These are phyloP conservation scores for Massariosphaeria phaeospora DNA, from an alignment of 495 filamentous ascomycete species.

Conservation along the genomic window DNA sequence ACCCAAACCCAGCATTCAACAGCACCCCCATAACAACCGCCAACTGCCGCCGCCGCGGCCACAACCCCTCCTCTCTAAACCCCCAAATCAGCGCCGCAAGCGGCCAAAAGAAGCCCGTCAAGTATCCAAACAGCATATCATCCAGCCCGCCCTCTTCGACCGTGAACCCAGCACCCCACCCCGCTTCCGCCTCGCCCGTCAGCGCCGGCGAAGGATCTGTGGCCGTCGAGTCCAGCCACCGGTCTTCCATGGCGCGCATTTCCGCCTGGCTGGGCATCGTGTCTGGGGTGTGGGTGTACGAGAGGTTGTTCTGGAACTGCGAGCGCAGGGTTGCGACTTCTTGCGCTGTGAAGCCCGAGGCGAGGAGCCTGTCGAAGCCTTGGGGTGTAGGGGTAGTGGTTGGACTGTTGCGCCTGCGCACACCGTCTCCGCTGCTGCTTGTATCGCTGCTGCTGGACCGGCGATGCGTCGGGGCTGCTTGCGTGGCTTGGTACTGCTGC, in stretches of 20 bases:
- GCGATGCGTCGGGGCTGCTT: constrained; percentile 4
- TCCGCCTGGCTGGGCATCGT: constrained; percentile 67
- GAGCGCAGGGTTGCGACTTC: constrained; percentile 78
- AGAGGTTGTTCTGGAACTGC: constrained; percentile 77
- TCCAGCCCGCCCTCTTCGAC: constrained; percentile 60
- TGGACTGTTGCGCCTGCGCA: constrained; percentile 31
- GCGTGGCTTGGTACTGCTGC: constrained; percentile 7
- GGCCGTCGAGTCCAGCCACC: constrained; percentile 80
- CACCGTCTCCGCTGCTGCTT: constrained; percentile 7
- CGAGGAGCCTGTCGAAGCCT: constrained; percentile 83
- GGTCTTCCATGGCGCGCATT: constrained; percentile 69
- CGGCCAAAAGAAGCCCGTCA: constrained; percentile 93
- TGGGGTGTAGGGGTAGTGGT: constrained; percentile 59
- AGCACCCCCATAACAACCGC: constrained; percentile 78
- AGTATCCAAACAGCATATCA: constrained; percentile 79
- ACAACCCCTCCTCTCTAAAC: constrained; percentile 82
- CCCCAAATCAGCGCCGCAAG: constrained; percentile 79
- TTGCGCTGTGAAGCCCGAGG: constrained; percentile 69
- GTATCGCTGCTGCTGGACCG: constrained; percentile 1
- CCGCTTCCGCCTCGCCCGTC: constrained; percentile 38
- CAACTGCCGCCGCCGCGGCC: constrained; percentile 72
- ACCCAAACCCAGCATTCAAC: constrained; percentile 66
- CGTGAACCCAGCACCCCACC: constrained; percentile 37
- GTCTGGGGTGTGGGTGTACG: constrained; percentile 60
- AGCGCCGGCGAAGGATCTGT: constrained; percentile 39